Evolutionary conservation across 2,329 filamentous ascomycete genomes (phyloP).

Genomic region (Hypoxylon sp.): DNA sequence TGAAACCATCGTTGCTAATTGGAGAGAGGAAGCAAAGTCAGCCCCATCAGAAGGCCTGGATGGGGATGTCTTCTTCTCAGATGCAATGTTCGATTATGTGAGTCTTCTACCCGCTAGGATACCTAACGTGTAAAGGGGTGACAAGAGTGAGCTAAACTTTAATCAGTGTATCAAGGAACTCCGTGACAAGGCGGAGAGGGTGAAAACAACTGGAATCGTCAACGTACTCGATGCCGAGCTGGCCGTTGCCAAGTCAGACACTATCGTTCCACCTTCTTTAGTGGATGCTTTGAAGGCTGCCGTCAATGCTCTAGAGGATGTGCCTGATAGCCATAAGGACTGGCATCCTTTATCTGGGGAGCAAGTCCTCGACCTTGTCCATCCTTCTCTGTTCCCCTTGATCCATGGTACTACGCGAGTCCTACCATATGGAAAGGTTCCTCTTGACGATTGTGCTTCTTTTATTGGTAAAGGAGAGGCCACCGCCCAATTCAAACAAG

Average conservation of each 20-base stretch:
- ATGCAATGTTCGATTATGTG: constrained; percentile 58
- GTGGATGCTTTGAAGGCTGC: constrained; percentile 60
- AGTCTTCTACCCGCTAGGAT: background rate
- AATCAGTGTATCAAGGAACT: constrained; percentile 59
- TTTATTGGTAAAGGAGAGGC: constrained; percentile 52
- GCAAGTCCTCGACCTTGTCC: constrained; percentile 73
- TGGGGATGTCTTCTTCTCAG: constrained; percentile 51
- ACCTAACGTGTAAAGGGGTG: background rate
- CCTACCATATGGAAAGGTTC: constrained; percentile 56
- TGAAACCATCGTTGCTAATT: constrained; percentile 44
- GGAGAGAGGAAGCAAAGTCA: constrained; percentile 43
- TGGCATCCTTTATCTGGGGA: constrained; percentile 72
- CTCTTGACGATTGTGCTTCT: constrained; percentile 52
- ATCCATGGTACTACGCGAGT: constrained; percentile 65
- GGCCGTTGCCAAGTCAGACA: constrained; percentile 68
- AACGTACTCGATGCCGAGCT: constrained; percentile 59
- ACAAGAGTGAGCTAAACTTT: constrained; percentile 6
- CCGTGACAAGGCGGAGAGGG: constrained; percentile 61
- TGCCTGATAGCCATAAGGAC: constrained; percentile 66
- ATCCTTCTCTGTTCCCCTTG: constrained; percentile 75
- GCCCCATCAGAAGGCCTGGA: constrained; percentile 15
- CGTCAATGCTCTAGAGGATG: constrained; percentile 64
- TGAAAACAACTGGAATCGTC: constrained; percentile 57
- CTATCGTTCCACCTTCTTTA: constrained; percentile 57
- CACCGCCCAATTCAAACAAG: constrained; percentile 25